phyloP scores from a whole-genome alignment of 2,329 filamentous ascomycete species.

The Pseudogymnoascus sp. region DNA sequence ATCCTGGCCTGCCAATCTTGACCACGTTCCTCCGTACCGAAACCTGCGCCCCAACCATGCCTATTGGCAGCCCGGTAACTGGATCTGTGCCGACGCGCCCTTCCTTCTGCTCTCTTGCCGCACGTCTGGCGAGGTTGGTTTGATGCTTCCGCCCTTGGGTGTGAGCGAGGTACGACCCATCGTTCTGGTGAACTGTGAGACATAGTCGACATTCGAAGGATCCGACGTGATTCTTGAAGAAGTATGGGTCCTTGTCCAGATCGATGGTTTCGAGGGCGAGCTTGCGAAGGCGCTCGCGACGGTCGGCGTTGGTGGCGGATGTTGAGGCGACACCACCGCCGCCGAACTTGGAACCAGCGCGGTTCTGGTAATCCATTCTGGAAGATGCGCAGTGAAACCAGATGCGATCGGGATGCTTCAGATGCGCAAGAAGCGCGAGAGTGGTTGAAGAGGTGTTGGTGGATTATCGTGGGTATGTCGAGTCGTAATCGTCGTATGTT shows the following conservation, averaged over 20 bases:
- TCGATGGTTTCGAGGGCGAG: slow-evolving; percentile 98
- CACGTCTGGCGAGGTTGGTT: slow-evolving; percentile 91
- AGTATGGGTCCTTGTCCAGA: slow-evolving; percentile 98
- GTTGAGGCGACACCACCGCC: slow-evolving; percentile 93
- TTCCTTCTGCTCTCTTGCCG: slow-evolving; percentile 90
- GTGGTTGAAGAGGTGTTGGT: background rate
- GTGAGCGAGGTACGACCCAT: slow-evolving; percentile 96
- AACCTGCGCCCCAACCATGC: slow-evolving; percentile 59
- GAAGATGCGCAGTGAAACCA: background rate
- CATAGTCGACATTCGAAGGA: slow-evolving; percentile 97
- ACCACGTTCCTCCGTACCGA: slow-evolving; percentile 72
- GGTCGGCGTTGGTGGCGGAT: slow-evolving; percentile 91
- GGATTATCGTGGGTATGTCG: background rate
- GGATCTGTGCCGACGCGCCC: slow-evolving; percentile 61
- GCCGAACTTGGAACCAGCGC: slow-evolving; percentile 94
- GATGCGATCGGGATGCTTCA: background rate
- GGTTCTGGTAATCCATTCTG: slow-evolving; percentile 75
- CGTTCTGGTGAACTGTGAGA: slow-evolving; percentile 96
- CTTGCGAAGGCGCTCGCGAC: slow-evolving; percentile 92
- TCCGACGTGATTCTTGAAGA: slow-evolving; percentile 99
- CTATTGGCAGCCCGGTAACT: slow-evolving; percentile 62
- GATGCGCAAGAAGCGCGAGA: background rate
- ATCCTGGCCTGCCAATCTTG: slow-evolving; percentile 93
- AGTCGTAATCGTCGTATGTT: background rate
- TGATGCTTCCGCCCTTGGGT: slow-evolving; percentile 98